Conservation (phyloP, 208 protist species). For the Trypanosoma congolense region DNA sequence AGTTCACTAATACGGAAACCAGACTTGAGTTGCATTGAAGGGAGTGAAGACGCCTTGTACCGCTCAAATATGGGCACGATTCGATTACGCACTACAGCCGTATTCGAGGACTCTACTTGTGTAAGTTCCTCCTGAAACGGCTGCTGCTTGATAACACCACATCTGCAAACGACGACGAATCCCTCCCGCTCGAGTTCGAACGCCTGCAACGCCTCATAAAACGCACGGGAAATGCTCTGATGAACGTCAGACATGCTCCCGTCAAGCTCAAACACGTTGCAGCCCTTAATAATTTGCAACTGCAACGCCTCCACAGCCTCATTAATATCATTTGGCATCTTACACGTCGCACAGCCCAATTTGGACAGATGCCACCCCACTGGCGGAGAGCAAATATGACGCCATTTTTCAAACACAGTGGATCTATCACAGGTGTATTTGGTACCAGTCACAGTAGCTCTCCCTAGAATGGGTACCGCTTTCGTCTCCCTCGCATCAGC, state of each 20-base stretch:
- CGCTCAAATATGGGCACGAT: constrained; percentile 85
- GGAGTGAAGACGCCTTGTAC: constrained; percentile 80
- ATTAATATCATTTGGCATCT: constrained; percentile 78
- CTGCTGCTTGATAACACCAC: constrained; percentile 71
- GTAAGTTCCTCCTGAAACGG: constrained; percentile 80
- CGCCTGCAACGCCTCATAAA: constrained; percentile 74
- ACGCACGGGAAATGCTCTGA: constrained; percentile 66
- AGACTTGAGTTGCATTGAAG: constrained; percentile 75
- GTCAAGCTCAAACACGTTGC: constrained; percentile 87
- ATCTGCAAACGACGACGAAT: constrained; percentile 74
- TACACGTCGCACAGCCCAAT: constrained; percentile 76
- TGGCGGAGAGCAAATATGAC: constrained; percentile 55
- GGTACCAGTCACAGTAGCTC: constrained; percentile 64
- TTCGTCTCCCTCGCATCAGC: constrained; percentile 72
- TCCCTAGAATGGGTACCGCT: constrained; percentile 74
- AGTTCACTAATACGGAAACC: constrained; percentile 82
- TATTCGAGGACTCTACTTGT: constrained; percentile 69
- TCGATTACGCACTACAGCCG: constrained; percentile 65
- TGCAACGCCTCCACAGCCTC: constrained; percentile 85
- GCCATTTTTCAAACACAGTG: constrained; percentile 83
- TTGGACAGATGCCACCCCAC: constrained; percentile 82
- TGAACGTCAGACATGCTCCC: constrained; percentile 71
- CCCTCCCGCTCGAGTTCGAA: constrained; percentile 87
- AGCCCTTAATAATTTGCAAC: constrained; percentile 87
- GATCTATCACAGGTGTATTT: constrained; percentile 75